A percentile compares a stretch with the other conserved stretches of the same genome.
Conservation (phyloP, 176 grass and related monocot species). For the Tillandsia fasciculata region DNA sequence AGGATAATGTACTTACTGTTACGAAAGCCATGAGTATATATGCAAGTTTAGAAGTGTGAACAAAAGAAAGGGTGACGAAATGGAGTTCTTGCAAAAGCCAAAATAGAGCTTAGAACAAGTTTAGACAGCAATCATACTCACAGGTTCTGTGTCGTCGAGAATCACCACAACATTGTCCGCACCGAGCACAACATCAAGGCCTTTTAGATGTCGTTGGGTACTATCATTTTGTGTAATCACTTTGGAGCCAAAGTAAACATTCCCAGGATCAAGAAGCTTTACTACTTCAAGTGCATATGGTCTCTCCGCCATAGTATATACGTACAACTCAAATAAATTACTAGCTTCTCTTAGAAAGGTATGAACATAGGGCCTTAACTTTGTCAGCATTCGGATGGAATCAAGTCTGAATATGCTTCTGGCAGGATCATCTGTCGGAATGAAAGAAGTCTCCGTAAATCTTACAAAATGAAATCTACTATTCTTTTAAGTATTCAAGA, state of each 20-base stretch:
- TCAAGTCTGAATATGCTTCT: conserved; percentile 58
- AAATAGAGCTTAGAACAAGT: not conserved
- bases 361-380: conserved; percentile 70
- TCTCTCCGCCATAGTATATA: conserved; percentile 92
- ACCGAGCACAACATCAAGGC: conserved; percentile 91
- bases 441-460: not conserved
- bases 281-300: conserved; percentile 85
- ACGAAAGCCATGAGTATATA: not conserved
- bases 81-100: not conserved
- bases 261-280: conserved; percentile 77
- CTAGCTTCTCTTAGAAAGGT: conserved; percentile 81
- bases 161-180: conserved; percentile 69
- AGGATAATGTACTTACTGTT: not conserved
- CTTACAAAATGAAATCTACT: not conserved
- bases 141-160: conserved; percentile 85
- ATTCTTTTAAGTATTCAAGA: not conserved
- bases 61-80: not conserved
- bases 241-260: conserved; percentile 75
- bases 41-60: not conserved
- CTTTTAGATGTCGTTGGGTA: conserved; percentile 82
- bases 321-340: conserved; percentile 82
- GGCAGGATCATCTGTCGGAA: conserved; percentile 42
- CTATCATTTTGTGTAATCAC: conserved; percentile 79
- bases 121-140: conserved; percentile 33
- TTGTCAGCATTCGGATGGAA: conserved; percentile 79